phyloP scores from a whole-genome alignment of 441 rosid species.

The Caryocar brasiliense region DNA sequence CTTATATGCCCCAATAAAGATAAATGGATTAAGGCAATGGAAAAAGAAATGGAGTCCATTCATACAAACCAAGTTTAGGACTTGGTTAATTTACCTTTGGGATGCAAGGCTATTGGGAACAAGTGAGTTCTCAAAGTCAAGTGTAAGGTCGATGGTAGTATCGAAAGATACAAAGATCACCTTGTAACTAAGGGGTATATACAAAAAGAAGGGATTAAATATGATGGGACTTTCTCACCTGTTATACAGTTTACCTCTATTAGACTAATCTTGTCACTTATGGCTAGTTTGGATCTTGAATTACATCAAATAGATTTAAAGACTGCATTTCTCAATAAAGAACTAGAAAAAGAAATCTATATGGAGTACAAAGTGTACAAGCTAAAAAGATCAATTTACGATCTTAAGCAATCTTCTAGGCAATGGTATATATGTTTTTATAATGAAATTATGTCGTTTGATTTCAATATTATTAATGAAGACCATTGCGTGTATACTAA shows the following conservation, averaged over 20 bases:
- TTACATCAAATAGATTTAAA: neutral
- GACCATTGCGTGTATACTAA: slow-evolving; percentile 1
- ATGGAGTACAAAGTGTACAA: neutral
- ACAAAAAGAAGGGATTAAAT: neutral
- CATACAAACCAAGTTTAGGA: neutral
- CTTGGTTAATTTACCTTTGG: neutral
- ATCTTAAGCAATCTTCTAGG: neutral
- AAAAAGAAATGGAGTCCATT: neutral
- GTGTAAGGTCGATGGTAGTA: neutral
- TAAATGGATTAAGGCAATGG: neutral
- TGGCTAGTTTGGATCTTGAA: neutral
- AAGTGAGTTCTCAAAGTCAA: neutral
- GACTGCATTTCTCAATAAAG: neutral
- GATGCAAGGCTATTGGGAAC: neutral
- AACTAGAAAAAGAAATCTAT: neutral
- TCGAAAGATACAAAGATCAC: neutral
- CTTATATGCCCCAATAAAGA: neutral
- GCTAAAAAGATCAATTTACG: neutral
- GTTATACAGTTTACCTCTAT: neutral
- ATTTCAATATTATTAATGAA: neutral
- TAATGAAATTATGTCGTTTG: neutral
- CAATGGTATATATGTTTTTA: neutral
- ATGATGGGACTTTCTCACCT: neutral
- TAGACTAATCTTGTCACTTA: neutral
- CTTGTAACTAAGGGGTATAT: neutral